Base-by-base conservation (phyloP, 805 yeast species). In the Candida stauntonica region DNA sequence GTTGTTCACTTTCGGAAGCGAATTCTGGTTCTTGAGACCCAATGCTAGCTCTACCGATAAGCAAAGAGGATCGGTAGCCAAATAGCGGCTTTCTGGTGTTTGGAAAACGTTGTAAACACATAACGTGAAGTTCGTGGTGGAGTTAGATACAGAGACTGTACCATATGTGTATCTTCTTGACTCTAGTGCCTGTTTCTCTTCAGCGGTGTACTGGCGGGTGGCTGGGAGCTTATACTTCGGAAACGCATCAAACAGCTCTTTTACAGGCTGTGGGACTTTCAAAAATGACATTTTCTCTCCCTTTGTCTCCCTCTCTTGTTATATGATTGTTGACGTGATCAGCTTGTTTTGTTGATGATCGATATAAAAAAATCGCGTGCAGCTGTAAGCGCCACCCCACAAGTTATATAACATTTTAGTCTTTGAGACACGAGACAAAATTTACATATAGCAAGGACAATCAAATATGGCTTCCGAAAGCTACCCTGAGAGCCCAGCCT, bases 21-120 rank as follows among this genome's bases (percentile, higher is more conserved):
- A 60, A 29, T 73, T 52, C 1, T 50, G 44, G 41, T 73, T 70
- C 45, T 71, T 73, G 28, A 62, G 45, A 26, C 77, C 68, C 26
- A 79, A 53, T 0, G 72, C 51, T 17, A 80, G 56, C 33, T 74
- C 64, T 11, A 69, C 61, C 15, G 65, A 63, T 8, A 78, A 55
- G 34, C 84, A 73, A 12, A 70, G 52, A 0, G 87, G 87, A 48
- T 81, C 88, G 0, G 75, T 65, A 2, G 86, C 78, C 1, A 74
- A 48, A 14, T 58, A 45, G 1, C 55, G 47, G 7, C 52, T 41
- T 1, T 43, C 50, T 26, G 58, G 56, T 12, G 60, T 62, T 2
- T 55, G 41, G 31, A 59, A 58, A 3, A 73, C 62, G 47, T 71
- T 72, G 51, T 75, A 77, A 1, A 77, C 79, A 1, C 79, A 83